These are phyloP conservation scores for Hymenoscyphus albidus DNA, from an alignment of 2,329 filamentous ascomycete genomes.

Conservation along the genomic window DNA sequence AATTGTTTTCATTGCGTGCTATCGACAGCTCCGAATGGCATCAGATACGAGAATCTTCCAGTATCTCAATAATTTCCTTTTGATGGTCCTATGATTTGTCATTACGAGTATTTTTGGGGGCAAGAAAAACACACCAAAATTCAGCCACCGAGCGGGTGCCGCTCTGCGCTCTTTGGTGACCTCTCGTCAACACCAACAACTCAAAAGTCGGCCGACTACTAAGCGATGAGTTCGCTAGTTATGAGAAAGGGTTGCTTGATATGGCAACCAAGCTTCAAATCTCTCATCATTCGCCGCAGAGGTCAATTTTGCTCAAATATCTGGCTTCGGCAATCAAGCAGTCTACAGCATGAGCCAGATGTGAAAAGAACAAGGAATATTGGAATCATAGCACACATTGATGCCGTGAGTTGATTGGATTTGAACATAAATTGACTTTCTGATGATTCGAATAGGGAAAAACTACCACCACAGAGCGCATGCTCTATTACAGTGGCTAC, in stretches of 20 bases:
- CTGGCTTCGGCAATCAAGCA: conserved; percentile 16
- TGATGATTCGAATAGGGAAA: conserved; percentile 58
- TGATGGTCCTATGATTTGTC: background rate
- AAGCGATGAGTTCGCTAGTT: conserved; percentile 31
- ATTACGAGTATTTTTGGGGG: background rate
- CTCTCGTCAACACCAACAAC: background rate
- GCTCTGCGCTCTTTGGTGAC: background rate
- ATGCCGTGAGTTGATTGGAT: conserved; percentile 57
- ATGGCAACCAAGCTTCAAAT: conserved; percentile 27
- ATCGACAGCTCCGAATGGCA: conserved; percentile 1
- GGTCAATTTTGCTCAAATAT: conserved; percentile 8
- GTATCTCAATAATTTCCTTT: background rate
- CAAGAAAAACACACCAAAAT: background rate
- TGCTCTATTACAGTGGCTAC: conserved; percentile 94
- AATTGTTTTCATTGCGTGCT: background rate
- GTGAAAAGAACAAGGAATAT: conserved; percentile 76
- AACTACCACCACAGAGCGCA: conserved; percentile 97
- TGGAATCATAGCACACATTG: conserved; percentile 97
- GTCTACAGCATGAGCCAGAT: conserved; percentile 22
- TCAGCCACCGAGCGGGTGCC: background rate
- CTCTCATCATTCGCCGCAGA: conserved; percentile 4
- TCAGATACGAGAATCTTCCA: background rate
- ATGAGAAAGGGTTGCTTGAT: conserved; percentile 24
- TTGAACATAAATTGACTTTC: background rate
- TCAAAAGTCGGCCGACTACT: conserved; percentile 8